Conservation (phyloP, 2,329 filamentous ascomycete species). For the Allantophomopsis cytisporea region DNA sequence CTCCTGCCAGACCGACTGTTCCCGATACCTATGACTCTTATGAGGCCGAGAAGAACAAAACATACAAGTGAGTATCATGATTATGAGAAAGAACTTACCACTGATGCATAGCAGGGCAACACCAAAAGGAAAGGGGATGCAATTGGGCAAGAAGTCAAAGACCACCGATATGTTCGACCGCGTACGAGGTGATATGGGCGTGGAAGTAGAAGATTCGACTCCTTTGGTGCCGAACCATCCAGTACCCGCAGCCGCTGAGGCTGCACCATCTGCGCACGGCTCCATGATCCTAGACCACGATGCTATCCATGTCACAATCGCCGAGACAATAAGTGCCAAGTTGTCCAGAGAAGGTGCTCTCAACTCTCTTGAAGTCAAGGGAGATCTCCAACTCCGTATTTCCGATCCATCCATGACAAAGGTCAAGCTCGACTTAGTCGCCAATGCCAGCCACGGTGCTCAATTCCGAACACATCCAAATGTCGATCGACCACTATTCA, state of each 20-base stretch:
- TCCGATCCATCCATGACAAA: slow-evolving; percentile 81
- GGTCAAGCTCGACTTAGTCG: slow-evolving; percentile 70
- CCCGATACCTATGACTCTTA: slow-evolving; percentile 85
- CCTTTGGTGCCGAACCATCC: slow-evolving; percentile 49
- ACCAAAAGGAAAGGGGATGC: slow-evolving; percentile 93
- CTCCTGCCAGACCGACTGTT: slow-evolving; percentile 59
- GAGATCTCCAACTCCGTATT: slow-evolving; percentile 84
- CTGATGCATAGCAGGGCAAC: slow-evolving; percentile 31
- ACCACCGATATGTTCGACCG: slow-evolving; percentile 95
- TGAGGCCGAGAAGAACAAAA: slow-evolving; percentile 94
- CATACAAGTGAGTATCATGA: slow-evolving; percentile 50
- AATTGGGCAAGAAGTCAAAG: slow-evolving; percentile 97
- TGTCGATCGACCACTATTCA: slow-evolving; percentile 83
- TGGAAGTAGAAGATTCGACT: slow-evolving; percentile 59
- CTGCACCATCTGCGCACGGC: slow-evolving; percentile 39
- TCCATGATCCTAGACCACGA: slow-evolving; percentile 65
- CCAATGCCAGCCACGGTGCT: slow-evolving; percentile 66
- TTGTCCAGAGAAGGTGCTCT: slow-evolving; percentile 78
- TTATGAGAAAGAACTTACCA: neutral
- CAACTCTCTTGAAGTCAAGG: slow-evolving; percentile 78
- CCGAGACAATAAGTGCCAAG: slow-evolving; percentile 81
- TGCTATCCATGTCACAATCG: slow-evolving; percentile 76
- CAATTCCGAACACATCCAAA: slow-evolving; percentile 96
- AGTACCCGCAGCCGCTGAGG: slow-evolving; percentile 34
- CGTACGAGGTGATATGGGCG: slow-evolving; percentile 82